These are phyloP conservation scores for Triticum dicoccoides DNA, from an alignment of 176 grass and related monocot genomes.

Conservation along the genomic window DNA sequence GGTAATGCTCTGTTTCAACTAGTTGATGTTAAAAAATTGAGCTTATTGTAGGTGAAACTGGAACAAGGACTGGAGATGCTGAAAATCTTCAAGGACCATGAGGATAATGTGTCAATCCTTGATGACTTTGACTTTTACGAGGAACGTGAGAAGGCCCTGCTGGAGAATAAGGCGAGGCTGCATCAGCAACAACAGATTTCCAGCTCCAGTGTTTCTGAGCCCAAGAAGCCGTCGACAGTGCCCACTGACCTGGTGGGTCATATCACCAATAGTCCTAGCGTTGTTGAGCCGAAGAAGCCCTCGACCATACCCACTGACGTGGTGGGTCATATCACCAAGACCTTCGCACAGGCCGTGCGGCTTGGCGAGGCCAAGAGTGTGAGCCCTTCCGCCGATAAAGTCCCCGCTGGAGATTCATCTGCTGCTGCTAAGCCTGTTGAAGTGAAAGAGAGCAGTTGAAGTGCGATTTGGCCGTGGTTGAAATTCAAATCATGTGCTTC, in stretches of 20 bases:
- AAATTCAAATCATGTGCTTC: constrained; percentile 26
- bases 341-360: constrained; percentile 49
- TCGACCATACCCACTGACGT: constrained; percentile 26
- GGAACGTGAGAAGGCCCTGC: constrained; percentile 60
- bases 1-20: background rate
- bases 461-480: background rate
- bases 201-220: constrained; percentile 30
- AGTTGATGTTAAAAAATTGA: background rate
- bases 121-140: constrained; percentile 80
- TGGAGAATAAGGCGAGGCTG: constrained; percentile 55
- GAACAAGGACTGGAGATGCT: constrained; percentile 80
- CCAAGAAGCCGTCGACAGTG: constrained; percentile 30
- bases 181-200: constrained; percentile 48
- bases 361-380: constrained; percentile 44
- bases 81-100: constrained; percentile 59
- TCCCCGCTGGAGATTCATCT: background rate
- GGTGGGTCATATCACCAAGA: constrained; percentile 52
- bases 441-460: constrained; percentile 14
- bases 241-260: constrained; percentile 41
- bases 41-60: constrained; percentile 52
- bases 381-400: constrained; percentile 32
- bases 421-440: constrained; percentile 20
- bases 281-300: constrained; percentile 44
- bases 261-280: constrained; percentile 40
- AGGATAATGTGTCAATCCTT: constrained; percentile 59